These are phyloP conservation scores for Xylaria arbuscula DNA, from an alignment of 2,329 filamentous ascomycete species.

Conservation along the genomic window DNA sequence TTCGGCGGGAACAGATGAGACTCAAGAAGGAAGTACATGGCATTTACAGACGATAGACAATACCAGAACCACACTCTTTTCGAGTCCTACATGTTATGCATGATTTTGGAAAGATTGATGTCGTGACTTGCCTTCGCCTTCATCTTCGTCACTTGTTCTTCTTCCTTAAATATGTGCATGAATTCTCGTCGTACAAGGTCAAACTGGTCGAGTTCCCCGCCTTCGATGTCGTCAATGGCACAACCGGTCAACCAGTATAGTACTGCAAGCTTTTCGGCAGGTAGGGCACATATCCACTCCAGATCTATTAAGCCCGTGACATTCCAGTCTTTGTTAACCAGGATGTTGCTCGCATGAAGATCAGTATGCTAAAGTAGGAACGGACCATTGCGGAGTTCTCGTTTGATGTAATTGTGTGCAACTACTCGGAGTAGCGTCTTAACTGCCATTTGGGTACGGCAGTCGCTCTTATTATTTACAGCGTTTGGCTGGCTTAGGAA, in stretches of 20 bases:
- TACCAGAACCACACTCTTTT: constrained; percentile 21
- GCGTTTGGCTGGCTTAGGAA: constrained; percentile 17
- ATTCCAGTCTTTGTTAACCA: constrained; percentile 19
- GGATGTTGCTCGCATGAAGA: constrained; percentile 14
- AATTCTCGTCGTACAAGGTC: constrained; percentile 17
- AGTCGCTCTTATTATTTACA: constrained; percentile 8
- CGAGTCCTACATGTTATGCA: constrained; percentile 15
- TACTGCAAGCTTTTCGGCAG: constrained; percentile 13
- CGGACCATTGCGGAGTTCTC: constrained; percentile 11
- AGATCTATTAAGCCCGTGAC: constrained; percentile 24
- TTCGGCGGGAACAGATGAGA: constrained; percentile 13
- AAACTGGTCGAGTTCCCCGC: constrained; percentile 9
- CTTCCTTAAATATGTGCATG: constrained; percentile 14
- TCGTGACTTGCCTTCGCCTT: constrained; percentile 12
- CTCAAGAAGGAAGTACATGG: constrained; percentile 17
- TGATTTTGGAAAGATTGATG: constrained; percentile 17
- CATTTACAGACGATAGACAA: constrained; percentile 20
- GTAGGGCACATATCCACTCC: constrained; percentile 19
- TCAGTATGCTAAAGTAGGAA: constrained; percentile 20
- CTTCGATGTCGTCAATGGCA: constrained; percentile 14
- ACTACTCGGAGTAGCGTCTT: constrained; percentile 21
- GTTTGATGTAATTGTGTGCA: constrained; percentile 17
- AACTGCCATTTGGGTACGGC: constrained; percentile 18
- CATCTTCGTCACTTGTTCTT: constrained; percentile 7
- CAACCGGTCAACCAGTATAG: constrained; percentile 20